These are phyloP conservation scores for Rhizopogon rudus DNA, from an alignment of 768 basidiomycete species.

Conservation along the genomic window DNA sequence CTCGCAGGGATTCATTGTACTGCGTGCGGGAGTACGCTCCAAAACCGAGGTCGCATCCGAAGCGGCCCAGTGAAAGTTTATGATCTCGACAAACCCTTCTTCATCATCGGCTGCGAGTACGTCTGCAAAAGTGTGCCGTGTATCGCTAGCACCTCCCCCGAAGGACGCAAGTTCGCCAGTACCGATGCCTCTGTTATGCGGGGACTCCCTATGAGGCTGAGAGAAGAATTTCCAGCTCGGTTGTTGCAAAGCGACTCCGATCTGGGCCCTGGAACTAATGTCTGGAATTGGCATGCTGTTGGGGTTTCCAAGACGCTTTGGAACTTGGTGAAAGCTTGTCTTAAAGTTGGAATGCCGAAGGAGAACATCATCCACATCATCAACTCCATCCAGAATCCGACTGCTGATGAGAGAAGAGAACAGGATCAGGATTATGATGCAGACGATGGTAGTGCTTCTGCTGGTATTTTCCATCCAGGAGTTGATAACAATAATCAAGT, in stretches of 20 bases:
- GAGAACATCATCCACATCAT: slow-evolving; percentile 59
- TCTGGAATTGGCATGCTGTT: slow-evolving; percentile 77
- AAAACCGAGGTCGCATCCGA: slow-evolving; percentile 67
- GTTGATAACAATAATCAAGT: slow-evolving; percentile 22
- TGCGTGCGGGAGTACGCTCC: slow-evolving; percentile 51
- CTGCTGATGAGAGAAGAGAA: slow-evolving; percentile 30
- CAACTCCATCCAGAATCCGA: slow-evolving; percentile 45
- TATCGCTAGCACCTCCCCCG: slow-evolving; percentile 34
- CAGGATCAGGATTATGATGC: slow-evolving; percentile 30
- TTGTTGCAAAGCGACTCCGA: slow-evolving; percentile 55
- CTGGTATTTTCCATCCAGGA: slow-evolving; percentile 18
- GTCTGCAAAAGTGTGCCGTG: slow-evolving; percentile 54
- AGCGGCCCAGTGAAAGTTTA: slow-evolving; percentile 75
- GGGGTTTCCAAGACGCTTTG: slow-evolving; percentile 69
- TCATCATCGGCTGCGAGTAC: slow-evolving; percentile 83
- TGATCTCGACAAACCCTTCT: slow-evolving; percentile 77
- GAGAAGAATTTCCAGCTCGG: slow-evolving; percentile 70
- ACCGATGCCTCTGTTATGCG: slow-evolving; percentile 70
- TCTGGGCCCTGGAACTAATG: slow-evolving; percentile 49
- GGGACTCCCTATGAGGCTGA: slow-evolving; percentile 60
- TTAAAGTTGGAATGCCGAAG: slow-evolving; percentile 56
- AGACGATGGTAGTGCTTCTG: slow-evolving; percentile 27
- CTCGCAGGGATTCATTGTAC: slow-evolving; percentile 82
- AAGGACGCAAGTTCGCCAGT: slow-evolving; percentile 65
- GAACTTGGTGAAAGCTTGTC: slow-evolving; percentile 63